These are phyloP conservation scores for Allium fistulosum DNA, from an alignment of 106 monocot genomes.

Conservation along the genomic window DNA sequence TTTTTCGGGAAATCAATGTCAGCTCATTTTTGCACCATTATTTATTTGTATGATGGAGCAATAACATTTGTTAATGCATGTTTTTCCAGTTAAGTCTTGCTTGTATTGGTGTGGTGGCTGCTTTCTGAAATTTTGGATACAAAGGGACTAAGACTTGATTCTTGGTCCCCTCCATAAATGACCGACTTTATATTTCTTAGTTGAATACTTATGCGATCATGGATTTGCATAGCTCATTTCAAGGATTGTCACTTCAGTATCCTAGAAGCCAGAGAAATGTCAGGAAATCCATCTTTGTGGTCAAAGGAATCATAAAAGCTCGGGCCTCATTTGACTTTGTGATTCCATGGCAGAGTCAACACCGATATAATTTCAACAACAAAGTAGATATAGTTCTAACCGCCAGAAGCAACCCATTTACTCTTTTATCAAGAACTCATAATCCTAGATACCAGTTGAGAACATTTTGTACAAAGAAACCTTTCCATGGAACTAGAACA, in stretches of 20 bases:
- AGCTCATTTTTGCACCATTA: no score
- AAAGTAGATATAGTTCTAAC: neutral
- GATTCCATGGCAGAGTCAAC: slow-evolving; percentile 13
- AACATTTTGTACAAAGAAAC: slow-evolving; percentile 36
- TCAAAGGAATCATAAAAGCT: slow-evolving; percentile 9
- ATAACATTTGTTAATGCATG: no score
- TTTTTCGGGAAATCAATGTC: no score
- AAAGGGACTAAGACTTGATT: slow-evolving; percentile 52
- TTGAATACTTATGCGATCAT: slow-evolving; percentile 29
- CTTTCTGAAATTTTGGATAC: slow-evolving; percentile 2
- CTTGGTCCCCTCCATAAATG: slow-evolving; percentile 57
- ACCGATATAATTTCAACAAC: neutral
- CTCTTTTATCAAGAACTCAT: slow-evolving; percentile 13
- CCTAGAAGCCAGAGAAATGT: slow-evolving; percentile 13
- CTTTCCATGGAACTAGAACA: slow-evolving; percentile 28
- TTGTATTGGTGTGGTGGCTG: neutral
- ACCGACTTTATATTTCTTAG: neutral
- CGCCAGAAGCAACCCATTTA: slow-evolving; percentile 7
- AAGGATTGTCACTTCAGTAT: slow-evolving; percentile 31
- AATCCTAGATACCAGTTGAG: slow-evolving; percentile 17
- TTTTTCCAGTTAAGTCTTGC: neutral
- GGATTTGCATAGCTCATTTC: slow-evolving; percentile 25
- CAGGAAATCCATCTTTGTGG: slow-evolving; percentile 1
- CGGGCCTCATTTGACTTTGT: slow-evolving; percentile 13
- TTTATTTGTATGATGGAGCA: no score